Base-by-base conservation (phyloP, 31 red algal genomes). In the Porphyra umbilicalis region DNA sequence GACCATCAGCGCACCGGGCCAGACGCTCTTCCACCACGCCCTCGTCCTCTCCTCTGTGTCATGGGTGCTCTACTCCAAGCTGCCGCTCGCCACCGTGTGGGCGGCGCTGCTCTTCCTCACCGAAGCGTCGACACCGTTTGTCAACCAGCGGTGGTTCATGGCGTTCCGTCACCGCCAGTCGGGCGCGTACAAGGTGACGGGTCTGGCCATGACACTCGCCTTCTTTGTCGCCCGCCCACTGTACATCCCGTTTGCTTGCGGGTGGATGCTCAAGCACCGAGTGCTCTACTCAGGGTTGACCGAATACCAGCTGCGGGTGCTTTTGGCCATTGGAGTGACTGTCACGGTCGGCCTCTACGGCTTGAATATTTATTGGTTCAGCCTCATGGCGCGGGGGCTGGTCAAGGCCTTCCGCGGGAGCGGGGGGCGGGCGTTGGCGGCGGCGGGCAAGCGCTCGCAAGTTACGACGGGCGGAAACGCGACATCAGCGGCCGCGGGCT, bases 101-200 rank as follows among this genome's bases (percentile, higher is more conserved):
- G 87, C 81, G 10, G 77, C 87, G 14, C 34, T 46, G 30, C 42
- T 89, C 42, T 75, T 77, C 67, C 81, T 89, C 20, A 89, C 87
- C 16, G 87, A 89, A 30, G 81, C 71, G 31, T 89, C 87, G 7
- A 89, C 87, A 15, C 87, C 87, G 34, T 57, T 89, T 11, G 81
- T 89, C 29, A 89, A 89, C 46, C 37, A 67, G 39, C 87, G 87
- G 35, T 89, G 81, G 81, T 89, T 89, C 67, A 82, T 89, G 33
- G 77, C 79, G 1, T 46, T 85, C 25, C 83, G 83, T 6, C 76
- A 85, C 74, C 83, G 83, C 6, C 74, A 85, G 34, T 40, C 35
- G 20, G 16, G 57, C 16, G 31, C 30, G 34, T 85, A 85, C 57
- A 85, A 77, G 9, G 38, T 38, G 13, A 38, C 75, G 32, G 83